phyloP scores from a whole-genome alignment of 495 filamentous ascomycete species.

The Oleoguttula mirabilis region DNA sequence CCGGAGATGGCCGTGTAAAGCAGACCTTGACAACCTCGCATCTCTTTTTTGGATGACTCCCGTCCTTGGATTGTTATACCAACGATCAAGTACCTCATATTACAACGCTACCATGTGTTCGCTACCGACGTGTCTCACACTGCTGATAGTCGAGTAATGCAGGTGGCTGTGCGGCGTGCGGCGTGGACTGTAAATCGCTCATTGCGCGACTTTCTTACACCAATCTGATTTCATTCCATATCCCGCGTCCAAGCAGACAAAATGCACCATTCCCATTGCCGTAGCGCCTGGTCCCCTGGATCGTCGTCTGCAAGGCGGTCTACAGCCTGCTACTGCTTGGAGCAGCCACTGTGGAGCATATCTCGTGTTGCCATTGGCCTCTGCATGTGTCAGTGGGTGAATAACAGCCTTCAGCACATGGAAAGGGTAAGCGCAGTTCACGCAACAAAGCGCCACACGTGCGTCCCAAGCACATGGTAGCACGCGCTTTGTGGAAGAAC shows the following conservation, averaged over 20 bases:
- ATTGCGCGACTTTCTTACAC: slow-evolving; percentile 1
- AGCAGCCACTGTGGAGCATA: background rate
- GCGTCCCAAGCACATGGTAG: background rate
- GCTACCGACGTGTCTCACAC: no score
- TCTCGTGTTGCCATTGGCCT: background rate
- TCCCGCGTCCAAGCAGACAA: background rate
- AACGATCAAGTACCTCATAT: no score
- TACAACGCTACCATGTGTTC: no score
- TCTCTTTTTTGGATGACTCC: no score
- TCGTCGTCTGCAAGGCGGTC: background rate
- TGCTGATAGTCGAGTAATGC: no score
- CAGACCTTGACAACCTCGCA: no score
- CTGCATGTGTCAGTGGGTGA: background rate
- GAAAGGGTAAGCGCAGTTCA: background rate
- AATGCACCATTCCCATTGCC: background rate
- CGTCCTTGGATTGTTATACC: no score
- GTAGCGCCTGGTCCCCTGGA: background rate
- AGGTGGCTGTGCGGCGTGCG: no score
- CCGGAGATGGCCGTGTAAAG: no score
- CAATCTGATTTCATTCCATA: background rate
- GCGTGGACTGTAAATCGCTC: background rate
- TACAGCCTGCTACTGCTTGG: background rate
- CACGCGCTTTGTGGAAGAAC: background rate
- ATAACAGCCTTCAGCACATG: background rate
- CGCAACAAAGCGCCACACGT: background rate